Conservation (phyloP, 768 basidiomycete species). For the Auriscalpium vulgare region DNA sequence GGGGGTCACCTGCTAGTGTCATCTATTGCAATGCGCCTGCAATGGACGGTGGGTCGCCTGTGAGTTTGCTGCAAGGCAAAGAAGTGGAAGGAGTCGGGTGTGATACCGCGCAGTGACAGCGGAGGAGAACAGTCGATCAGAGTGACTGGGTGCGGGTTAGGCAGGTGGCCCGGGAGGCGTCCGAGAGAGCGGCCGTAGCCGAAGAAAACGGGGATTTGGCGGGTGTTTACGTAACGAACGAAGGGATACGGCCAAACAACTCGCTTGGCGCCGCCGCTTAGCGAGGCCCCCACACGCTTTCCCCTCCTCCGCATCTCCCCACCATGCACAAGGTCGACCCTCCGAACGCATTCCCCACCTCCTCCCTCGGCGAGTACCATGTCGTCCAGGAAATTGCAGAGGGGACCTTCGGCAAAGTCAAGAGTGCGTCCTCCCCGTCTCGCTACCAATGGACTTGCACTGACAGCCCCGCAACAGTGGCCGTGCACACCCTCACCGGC, state of each 20-base stretch:
- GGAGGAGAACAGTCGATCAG: no score
- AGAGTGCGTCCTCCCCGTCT: conserved; percentile 56
- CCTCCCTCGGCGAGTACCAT: conserved; percentile 86
- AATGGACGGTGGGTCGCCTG: no score
- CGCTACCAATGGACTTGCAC: not conserved
- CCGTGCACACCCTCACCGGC: conserved; percentile 87
- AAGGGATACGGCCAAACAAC: conserved; percentile 5
- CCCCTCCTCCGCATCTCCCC: not conserved
- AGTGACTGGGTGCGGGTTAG: no score
- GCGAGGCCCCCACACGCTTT: not conserved
- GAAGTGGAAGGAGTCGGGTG: no score
- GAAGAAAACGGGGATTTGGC: no score
- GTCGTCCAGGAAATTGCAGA: conserved; percentile 86
- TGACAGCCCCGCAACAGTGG: conserved; percentile 48
- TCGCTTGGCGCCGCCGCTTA: not conserved
- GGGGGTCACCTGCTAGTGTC: no score
- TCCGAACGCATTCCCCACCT: conserved; percentile 38
- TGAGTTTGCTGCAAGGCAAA: no score
- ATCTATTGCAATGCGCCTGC: no score
- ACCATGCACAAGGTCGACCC: conserved; percentile 21
- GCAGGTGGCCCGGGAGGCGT: no score
- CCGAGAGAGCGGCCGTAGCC: no score
- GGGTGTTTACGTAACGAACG: conserved; percentile 4
- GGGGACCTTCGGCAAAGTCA: conserved; percentile 98
- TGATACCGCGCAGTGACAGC: no score